phyloP scores from a whole-genome alignment of 805 yeast genomes.

The Candida boleticola region DNA sequence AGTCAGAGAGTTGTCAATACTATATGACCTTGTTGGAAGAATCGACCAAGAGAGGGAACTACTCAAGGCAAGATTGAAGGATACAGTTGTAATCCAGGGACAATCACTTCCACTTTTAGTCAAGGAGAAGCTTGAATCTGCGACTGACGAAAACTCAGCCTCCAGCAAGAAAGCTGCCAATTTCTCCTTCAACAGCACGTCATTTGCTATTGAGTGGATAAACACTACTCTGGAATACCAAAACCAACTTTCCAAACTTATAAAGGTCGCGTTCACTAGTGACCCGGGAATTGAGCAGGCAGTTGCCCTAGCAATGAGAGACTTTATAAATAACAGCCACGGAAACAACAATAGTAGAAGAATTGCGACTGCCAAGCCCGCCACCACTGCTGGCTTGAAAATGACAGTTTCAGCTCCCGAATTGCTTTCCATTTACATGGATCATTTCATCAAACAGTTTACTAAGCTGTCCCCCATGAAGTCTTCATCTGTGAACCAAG shows the following conservation, averaged over 20 bases:
- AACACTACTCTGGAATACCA: constrained; percentile 53
- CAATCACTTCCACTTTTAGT: constrained; percentile 26
- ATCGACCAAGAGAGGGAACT: constrained; percentile 53
- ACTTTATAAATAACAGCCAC: constrained; percentile 49
- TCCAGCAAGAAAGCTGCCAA: constrained; percentile 14
- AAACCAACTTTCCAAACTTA: constrained; percentile 48
- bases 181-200: constrained; percentile 27
- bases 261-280: constrained; percentile 46
- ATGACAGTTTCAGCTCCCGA: constrained; percentile 28
- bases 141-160: constrained; percentile 8
- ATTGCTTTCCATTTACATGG: constrained; percentile 39
- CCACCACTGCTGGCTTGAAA: constrained; percentile 16
- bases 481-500: constrained; percentile 6
- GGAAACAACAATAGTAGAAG: constrained; percentile 50
- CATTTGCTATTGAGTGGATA: constrained; percentile 69
- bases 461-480: constrained; percentile 19
- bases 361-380: constrained; percentile 16
- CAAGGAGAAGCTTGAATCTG: constrained; percentile 9
- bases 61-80: constrained; percentile 47
- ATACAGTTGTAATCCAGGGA: constrained; percentile 49
- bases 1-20: constrained; percentile 36
- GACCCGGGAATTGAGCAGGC: constrained; percentile 52
- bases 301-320: constrained; percentile 59
- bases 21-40: constrained; percentile 50
- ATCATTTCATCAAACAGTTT: constrained; percentile 35